Evolutionary conservation across 1,284 basidiomycete species (phyloP), one percentile per base, ranked within the genome.

Genomic region (Apiotrichum akiyoshidainum): DNA sequence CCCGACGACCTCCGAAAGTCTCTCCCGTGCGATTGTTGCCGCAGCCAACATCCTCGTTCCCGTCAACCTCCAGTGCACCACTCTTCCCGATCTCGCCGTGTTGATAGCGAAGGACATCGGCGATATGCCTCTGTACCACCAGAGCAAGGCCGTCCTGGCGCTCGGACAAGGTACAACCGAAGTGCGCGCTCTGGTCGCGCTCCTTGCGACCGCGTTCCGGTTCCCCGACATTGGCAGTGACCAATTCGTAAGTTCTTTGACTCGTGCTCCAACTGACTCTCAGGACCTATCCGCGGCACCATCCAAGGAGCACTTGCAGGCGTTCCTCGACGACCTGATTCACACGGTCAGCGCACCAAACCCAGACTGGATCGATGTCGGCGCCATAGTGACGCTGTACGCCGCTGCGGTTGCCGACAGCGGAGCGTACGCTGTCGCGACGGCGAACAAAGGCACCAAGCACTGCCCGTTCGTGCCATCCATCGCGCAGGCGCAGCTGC

Each of bases 311-410:
- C 26, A 31, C 26, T 7, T 31, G 26, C 26, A 6, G 12, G 6
- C 13, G 37, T 13, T 7, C 48, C 7, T 37, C 12, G 31, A 50
- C 35, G 5, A 22, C 19, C 11, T 40, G 10, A 13, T 22, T 4
- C 3, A 50, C 14, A 16, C 13, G 21, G 16, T 48, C n/a, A 33
- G 26, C 26, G 7, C 11, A 2, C 5, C 14, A 10, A 33, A 35
- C 7, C 33, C 46, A 5, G 50, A 57, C 26, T 57, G 52, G 45
- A 31, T 44, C 33, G 45, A 41, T 33, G 2, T 52, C 1, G 22
- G 22, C 26, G 26, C 52, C 39, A 35, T 17, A 21, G 17, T 57
- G 19, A 47, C 56, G 5, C 46, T 57, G 19, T 57, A 51, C 46
- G 37, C 33, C 14, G 50, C 50, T 8, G 50, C 50, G 1, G 50